A percentile compares a stretch with the other conserved stretches of the same genome.
phyloP scores from a whole-genome alignment of 177 flowering plant genomes.

The Vitis hybrid region DNA sequence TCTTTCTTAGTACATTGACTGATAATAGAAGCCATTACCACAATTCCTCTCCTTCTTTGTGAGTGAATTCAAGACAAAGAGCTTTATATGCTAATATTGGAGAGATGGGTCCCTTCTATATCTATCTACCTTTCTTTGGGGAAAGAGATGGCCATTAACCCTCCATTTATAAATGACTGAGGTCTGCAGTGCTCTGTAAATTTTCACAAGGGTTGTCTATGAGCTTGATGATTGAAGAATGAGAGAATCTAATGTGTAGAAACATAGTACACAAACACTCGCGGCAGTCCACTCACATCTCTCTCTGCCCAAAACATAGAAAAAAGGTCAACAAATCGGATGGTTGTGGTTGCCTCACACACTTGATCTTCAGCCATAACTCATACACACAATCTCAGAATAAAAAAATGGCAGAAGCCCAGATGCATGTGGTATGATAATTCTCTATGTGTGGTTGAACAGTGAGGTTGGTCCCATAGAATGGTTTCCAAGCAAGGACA shows the following conservation, averaged over 20 bases:
- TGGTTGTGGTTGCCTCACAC: neutral
- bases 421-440: too few species aligned
- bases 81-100: too few species aligned
- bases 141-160: neutral
- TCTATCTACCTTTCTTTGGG: too few species aligned
- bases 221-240: neutral
- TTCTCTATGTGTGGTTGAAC: too few species aligned
- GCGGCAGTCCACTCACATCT: neutral
- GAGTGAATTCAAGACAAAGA: neutral
- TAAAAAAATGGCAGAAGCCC: too few species aligned
- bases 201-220: too few species aligned
- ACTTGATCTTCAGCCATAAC: too few species aligned
- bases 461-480: too few species aligned
- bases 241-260: neutral
- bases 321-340: neutral
- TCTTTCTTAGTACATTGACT: slow-evolving; percentile 19
- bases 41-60: too few species aligned
- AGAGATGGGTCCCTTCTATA: too few species aligned
- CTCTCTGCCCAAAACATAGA: neutral
- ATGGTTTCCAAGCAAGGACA: neutral
- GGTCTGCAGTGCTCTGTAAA: too few species aligned
- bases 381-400: too few species aligned
- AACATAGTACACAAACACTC: neutral
- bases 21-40: slow-evolving; percentile 11
- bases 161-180: neutral